A percentile compares a stretch with the other conserved stretches of the same genome.
Evolutionary conservation across 2,329 filamentous ascomycete species (phyloP).

Genomic region (Sclerotinia glacialis): DNA sequence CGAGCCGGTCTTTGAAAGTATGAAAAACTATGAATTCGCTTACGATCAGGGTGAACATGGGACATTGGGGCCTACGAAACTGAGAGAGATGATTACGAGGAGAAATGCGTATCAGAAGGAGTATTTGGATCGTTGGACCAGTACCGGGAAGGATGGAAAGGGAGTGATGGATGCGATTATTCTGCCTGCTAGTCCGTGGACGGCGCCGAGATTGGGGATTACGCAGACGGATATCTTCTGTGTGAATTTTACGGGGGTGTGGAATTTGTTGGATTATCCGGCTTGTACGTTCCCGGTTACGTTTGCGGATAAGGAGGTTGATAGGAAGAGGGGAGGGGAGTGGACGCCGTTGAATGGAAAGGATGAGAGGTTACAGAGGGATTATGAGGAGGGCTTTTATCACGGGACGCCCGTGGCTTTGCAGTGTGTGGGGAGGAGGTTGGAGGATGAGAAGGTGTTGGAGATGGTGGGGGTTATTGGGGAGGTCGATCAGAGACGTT

Average conservation of each 20-base stretch:
- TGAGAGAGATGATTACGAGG: conserved; percentile 38
- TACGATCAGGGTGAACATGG: conserved; percentile 36
- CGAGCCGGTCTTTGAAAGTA: conserved; percentile 36
- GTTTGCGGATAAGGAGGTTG: conserved; percentile 43
- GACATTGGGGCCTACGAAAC: conserved; percentile 34
- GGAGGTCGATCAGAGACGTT: conserved; percentile 21
- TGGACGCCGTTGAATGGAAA: conserved; percentile 36
- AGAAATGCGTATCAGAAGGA: conserved; percentile 41
- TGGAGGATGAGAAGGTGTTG: conserved; percentile 40
- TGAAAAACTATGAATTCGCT: conserved; percentile 36
- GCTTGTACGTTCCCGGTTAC: conserved; percentile 46
- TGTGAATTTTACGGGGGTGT: conserved; percentile 38
- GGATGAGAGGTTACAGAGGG: conserved; percentile 34
- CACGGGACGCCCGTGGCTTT: conserved; percentile 36
- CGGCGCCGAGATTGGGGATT: conserved; percentile 39
- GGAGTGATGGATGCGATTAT: conserved; percentile 41
- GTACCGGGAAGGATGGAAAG: conserved; percentile 29
- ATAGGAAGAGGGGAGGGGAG: conserved; percentile 31
- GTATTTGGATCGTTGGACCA: conserved; percentile 42
- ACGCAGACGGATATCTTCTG: conserved; percentile 33
- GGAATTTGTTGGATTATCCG: conserved; percentile 39
- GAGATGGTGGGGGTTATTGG: conserved; percentile 42
- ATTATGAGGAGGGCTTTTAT: conserved; percentile 39
- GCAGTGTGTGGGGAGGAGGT: conserved; percentile 36
- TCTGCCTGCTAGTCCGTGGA: conserved; percentile 39